Conservation (phyloP, 371 early-diverging fungal species). For the Synchytrium microbalum region DNA sequence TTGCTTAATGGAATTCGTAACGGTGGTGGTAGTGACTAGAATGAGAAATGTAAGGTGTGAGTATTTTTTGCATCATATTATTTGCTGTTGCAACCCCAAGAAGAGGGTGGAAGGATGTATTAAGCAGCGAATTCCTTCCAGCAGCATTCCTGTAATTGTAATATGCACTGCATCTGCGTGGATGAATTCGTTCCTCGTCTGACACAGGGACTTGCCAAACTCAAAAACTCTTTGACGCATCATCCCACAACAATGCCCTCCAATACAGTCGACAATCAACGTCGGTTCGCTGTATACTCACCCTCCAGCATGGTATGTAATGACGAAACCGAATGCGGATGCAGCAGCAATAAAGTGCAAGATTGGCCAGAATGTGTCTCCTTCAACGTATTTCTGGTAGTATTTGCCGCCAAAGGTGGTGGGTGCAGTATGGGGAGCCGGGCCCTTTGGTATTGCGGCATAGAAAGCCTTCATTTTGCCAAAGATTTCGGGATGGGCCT, state of each 20-base stretch:
- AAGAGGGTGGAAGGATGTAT: background rate
- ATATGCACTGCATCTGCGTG: background rate
- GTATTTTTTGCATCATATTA: slow-evolving; percentile 4
- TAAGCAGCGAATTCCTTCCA: no score
- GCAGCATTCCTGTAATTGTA: no score
- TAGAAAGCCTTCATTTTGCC: slow-evolving; percentile 36
- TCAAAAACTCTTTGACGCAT: background rate
- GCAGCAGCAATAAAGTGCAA: slow-evolving; percentile 38
- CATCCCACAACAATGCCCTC: background rate
- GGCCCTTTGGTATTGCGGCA: slow-evolving; percentile 35
- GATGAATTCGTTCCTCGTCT: background rate
- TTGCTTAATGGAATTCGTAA: slow-evolving; percentile 39
- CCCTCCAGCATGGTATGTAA: slow-evolving; percentile 38
- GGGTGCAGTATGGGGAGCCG: slow-evolving; percentile 12
- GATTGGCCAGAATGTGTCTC: slow-evolving; percentile 33
- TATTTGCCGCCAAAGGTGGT: slow-evolving; percentile 29
- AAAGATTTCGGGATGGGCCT: slow-evolving; percentile 44
- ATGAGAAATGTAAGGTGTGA: background rate
- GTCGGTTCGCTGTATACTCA: slow-evolving; percentile 10
- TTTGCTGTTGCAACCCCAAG: background rate
- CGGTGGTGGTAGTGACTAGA: slow-evolving; percentile 29
- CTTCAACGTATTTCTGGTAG: slow-evolving; percentile 35
- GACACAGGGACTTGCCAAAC: background rate
- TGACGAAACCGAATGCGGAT: slow-evolving; percentile 36
- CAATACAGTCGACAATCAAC: background rate